A percentile compares a stretch with the other conserved stretches of the same genome.
Conservation (phyloP, 2,329 filamentous ascomycete species). For the Nannizziopsis barbatae region DNA sequence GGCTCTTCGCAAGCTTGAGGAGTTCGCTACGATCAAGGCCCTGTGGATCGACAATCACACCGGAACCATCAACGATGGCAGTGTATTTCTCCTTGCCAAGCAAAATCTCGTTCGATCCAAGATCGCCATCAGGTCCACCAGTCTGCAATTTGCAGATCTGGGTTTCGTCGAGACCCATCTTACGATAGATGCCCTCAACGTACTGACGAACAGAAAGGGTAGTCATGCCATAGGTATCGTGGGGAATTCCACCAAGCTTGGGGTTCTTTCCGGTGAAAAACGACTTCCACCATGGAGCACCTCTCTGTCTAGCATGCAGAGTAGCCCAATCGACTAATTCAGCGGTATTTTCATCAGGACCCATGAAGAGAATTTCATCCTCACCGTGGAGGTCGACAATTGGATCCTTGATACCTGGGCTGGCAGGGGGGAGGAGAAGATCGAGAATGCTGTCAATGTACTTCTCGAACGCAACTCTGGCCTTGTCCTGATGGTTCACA, state of each 20-base stretch:
- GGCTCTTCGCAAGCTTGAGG: constrained; percentile 68
- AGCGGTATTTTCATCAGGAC: constrained; percentile 96
- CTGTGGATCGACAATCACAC: constrained; percentile 85
- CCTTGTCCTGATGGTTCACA: constrained; percentile 86
- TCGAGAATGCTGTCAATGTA: constrained; percentile 99
- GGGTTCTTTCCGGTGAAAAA: constrained; percentile 99
- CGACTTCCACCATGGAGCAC: constrained; percentile 98
- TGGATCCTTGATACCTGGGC: constrained; percentile 96
- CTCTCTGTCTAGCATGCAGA: constrained; percentile 73
- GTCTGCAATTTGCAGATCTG: constrained; percentile 91
- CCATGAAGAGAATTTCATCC: constrained; percentile 96
- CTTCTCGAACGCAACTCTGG: constrained; percentile 89
- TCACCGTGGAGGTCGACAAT: constrained; percentile 93
- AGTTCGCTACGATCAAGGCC: constrained; percentile 79
- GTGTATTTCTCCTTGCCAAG: constrained; percentile 93
- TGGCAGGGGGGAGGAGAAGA: constrained; percentile 75
- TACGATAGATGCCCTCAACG: constrained; percentile 92
- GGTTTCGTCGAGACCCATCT: constrained; percentile 76
- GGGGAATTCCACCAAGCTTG: constrained; percentile 88
- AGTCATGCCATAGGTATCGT: constrained; percentile 95
- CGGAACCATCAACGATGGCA: constrained; percentile 88
- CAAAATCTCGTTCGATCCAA: constrained; percentile 95
- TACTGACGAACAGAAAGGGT: constrained; percentile 94
- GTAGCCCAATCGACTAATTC: constrained; percentile 98
- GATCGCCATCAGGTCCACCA: constrained; percentile 88